Conservation (phyloP, 805 yeast species). For the Naumovozyma castellii region DNA sequence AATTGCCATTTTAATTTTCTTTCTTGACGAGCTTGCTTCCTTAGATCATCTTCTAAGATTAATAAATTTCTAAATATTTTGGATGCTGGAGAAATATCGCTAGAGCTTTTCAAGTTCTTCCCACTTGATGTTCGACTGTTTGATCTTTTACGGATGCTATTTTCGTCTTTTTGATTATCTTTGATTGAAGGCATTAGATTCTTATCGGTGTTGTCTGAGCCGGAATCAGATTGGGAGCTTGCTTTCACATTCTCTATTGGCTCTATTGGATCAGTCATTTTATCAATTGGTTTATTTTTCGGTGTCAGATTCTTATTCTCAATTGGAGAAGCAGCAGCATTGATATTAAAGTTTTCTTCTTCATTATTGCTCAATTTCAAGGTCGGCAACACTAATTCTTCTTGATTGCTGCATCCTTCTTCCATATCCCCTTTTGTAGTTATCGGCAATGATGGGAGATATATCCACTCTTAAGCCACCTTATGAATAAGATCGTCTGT, state of each 20-base stretch:
- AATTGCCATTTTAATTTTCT: constrained; percentile 45
- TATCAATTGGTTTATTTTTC: too few relatives aligned
- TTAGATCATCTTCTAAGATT: constrained; percentile 74
- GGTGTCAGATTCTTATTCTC: too few relatives aligned
- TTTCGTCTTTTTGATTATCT: background rate
- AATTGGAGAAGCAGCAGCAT: too few relatives aligned
- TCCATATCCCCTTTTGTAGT: background rate
- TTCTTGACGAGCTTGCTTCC: constrained; percentile 73
- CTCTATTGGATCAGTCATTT: too few relatives aligned
- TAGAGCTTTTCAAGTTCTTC: constrained; percentile 16
- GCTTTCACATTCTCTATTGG: background rate
- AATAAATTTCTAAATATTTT: constrained; percentile 73
- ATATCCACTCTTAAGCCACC: background rate
- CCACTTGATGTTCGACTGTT: constrained; percentile 25
- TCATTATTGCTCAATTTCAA: background rate
- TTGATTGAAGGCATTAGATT: background rate
- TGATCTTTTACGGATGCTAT: constrained; percentile 14
- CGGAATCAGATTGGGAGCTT: background rate
- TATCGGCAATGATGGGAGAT: background rate
- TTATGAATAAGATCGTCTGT: background rate
- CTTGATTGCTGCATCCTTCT: background rate
- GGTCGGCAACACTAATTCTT: background rate
- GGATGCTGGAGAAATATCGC: constrained; percentile 43
- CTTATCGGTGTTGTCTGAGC: background rate
- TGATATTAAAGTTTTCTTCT: too few relatives aligned